Evolutionary conservation across 164 flowering plant genomes (phyloP).

Genomic region (Magnolia changhungtana): DNA sequence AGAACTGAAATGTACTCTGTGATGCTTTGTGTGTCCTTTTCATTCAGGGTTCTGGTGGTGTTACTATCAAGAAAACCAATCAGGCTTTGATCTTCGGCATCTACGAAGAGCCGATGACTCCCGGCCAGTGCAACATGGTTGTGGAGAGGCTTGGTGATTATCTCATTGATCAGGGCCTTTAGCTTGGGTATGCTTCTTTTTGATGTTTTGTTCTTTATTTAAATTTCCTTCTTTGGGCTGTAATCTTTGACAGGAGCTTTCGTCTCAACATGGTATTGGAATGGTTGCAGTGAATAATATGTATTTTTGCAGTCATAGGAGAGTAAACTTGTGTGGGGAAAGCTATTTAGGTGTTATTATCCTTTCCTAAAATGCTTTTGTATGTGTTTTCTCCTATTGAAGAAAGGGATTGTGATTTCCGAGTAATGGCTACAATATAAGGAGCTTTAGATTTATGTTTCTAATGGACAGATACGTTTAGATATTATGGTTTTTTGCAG

Average conservation of each 20-base stretch:
- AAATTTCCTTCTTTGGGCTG: not conserved
- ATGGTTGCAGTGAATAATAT: slow-evolving; percentile 14
- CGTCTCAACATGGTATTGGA: slow-evolving; percentile 1
- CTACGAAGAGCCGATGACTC: slow-evolving; percentile 21
- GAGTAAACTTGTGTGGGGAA: slow-evolving; percentile 3
- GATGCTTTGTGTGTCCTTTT: not conserved
- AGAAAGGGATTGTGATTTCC: not conserved
- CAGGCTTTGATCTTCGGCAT: slow-evolving; percentile 23
- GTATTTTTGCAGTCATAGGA: not conserved
- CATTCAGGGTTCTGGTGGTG: slow-evolving; percentile 23
- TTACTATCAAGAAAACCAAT: slow-evolving; percentile 18
- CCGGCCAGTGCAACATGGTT: slow-evolving; percentile 24
- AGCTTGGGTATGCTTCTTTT: slow-evolving; percentile 10
- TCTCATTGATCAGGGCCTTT: slow-evolving; percentile 20
- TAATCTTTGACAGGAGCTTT: slow-evolving; percentile 9
- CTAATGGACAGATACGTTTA: not conserved
- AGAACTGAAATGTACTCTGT: no score
- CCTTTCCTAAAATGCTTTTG: not conserved
- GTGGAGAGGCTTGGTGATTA: slow-evolving; percentile 27
- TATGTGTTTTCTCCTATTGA: not conserved
- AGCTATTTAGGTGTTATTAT: slow-evolving; percentile 1
- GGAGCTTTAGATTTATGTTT: not conserved
- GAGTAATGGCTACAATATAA: not conserved
- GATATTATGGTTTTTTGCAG: no score
- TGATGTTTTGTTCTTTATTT: not conserved